These are phyloP conservation scores for Silene noctiflora DNA, from an alignment of 179 eudicot genomes.

Conservation along the genomic window DNA sequence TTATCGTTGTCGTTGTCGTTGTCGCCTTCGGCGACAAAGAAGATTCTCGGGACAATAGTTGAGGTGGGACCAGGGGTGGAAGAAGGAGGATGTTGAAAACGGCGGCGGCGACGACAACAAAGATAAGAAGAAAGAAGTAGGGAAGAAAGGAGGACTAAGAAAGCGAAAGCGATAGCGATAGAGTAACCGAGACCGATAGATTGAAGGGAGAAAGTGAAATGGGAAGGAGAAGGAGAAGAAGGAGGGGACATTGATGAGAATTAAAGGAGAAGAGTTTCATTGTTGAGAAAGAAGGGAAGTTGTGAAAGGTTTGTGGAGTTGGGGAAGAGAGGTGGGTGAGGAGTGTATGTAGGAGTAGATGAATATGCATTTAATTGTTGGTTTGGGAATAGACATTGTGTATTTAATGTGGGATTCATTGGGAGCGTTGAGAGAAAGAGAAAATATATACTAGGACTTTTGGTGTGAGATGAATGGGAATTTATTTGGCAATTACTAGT, in stretches of 20 bases:
- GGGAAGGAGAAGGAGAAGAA: constrained; percentile 8
- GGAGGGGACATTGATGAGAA: constrained; percentile 28
- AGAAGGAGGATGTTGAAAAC: constrained; percentile 21
- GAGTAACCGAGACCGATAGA: constrained; percentile 73
- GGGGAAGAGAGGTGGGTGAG: constrained; percentile 29
- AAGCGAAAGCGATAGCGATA: constrained; percentile 72
- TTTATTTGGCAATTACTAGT: neutral
- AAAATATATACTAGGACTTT: too few species aligned
- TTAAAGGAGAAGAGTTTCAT: constrained; percentile 17
- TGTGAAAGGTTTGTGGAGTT: neutral
- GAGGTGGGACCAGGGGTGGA: constrained; percentile 28
- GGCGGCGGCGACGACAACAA: constrained; percentile 54
- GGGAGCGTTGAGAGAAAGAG: neutral
- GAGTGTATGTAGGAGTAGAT: constrained; percentile 1
- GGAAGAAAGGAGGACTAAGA: constrained; percentile 75
- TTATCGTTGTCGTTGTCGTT: constrained; percentile 17
- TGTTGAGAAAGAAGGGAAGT: neutral
- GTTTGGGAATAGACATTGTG: constrained; percentile 24
- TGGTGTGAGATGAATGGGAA: neutral
- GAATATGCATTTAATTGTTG: constrained; percentile 37
- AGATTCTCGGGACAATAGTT: constrained; percentile 62
- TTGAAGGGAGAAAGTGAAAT: constrained; percentile 28
- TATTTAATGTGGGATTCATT: constrained; percentile 22
- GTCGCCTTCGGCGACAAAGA: constrained; percentile 78
- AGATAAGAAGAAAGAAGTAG: constrained; percentile 75